A percentile compares a stretch with the other conserved stretches of the same genome.
Conservation (phyloP, 73 alveolate genomes). For the Breviolum minutum region DNA sequence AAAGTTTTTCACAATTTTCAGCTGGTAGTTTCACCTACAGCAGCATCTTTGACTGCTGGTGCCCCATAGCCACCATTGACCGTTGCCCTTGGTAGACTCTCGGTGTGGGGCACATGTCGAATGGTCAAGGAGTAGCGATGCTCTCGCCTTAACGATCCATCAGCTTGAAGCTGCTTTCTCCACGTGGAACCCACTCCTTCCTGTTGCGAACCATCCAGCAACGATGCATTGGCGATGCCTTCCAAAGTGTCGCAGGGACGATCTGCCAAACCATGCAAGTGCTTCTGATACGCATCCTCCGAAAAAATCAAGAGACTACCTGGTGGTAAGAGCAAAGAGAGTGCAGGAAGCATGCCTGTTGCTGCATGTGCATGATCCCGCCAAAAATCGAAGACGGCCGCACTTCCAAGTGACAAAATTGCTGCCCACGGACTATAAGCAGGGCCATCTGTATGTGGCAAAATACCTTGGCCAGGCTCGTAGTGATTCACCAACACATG, state of each 20-base stretch:
- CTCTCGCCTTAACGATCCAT: not conserved
- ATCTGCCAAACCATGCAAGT: slow-evolving; percentile 80
- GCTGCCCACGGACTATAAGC: slow-evolving; percentile 97
- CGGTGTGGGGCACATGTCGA: slow-evolving; percentile 25
- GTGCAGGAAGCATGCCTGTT: slow-evolving; percentile 16
- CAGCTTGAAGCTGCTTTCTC: not conserved
- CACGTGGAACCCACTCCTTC: not conserved
- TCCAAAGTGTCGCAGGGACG: slow-evolving; percentile 52
- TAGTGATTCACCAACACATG: slow-evolving; percentile 96
- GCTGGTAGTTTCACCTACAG: not conserved
- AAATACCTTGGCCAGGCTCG: slow-evolving; percentile 96
- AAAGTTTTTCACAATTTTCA: not conserved
- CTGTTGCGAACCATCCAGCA: not conserved
- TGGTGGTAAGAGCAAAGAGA: slow-evolving; percentile 46
- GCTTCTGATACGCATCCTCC: slow-evolving; percentile 59
- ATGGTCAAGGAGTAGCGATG: slow-evolving; percentile 51
- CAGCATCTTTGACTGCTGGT: not conserved
- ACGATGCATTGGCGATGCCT: not conserved
- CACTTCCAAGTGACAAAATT: slow-evolving; percentile 96
- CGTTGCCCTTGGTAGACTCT: not conserved
- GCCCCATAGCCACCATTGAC: not conserved
- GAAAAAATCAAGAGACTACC: slow-evolving; percentile 25
- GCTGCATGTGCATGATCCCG: slow-evolving; percentile 89
- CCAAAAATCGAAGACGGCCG: slow-evolving; percentile 96
- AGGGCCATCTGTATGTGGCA: slow-evolving; percentile 98